Evolutionary conservation across 495 filamentous ascomycete genomes (phyloP).

Genomic region (Eremomyces bilateralis): DNA sequence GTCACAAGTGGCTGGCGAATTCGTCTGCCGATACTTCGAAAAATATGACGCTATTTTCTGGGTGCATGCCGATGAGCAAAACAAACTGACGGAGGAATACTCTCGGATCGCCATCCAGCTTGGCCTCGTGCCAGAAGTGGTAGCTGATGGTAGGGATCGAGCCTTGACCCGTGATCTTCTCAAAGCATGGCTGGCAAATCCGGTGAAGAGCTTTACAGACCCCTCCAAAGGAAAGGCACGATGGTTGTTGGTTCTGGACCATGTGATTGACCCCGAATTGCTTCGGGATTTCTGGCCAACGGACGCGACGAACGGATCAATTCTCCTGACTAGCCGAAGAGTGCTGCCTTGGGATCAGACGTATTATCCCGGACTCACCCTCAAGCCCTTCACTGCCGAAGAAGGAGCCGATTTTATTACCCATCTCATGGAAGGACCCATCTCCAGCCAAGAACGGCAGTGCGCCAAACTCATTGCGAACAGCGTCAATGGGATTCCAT

Average conservation of each 20-base stretch:
- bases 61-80: constrained; percentile 8
- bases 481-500: neutral
- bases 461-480: neutral
- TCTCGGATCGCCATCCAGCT: constrained; percentile 6
- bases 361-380: no score
- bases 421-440: neutral
- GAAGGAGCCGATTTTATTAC: constrained; percentile 1
- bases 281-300: constrained; percentile 6
- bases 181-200: constrained; percentile 7
- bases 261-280: constrained; percentile 1
- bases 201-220: constrained; percentile 2
- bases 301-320: constrained; percentile 3
- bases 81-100: constrained; percentile 6
- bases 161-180: constrained; percentile 7
- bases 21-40: constrained; percentile 3
- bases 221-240: neutral
- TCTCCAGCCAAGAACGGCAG: neutral
- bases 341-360: constrained; percentile 1
- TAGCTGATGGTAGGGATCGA: constrained; percentile 7
- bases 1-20: constrained; percentile 9
- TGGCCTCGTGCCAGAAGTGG: constrained; percentile 6
- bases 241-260: constrained; percentile 8
- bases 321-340: constrained; percentile 7
- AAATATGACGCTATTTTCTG: constrained; percentile 11
- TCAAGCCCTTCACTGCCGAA: constrained; percentile 5